Conservation (phyloP, 163 green algal species). For the Chlamydomonas reinhardtii region DNA sequence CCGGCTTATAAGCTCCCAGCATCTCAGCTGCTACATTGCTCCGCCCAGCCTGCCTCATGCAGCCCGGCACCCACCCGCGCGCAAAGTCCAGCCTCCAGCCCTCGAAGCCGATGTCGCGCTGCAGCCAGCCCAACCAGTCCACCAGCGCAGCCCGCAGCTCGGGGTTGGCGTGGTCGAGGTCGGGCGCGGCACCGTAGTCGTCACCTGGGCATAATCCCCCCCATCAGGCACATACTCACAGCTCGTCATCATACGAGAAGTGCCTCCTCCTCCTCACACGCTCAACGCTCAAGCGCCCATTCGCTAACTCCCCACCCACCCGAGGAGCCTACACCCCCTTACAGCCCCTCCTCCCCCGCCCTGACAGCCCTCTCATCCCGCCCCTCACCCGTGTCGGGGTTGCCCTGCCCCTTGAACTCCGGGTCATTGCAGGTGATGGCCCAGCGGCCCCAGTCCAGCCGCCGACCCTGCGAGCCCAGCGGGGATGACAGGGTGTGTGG, state of each 20-base stretch:
- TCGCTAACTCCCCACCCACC: no score
- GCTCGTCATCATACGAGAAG: no score
- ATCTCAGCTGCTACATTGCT: no score
- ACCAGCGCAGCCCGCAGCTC: slow-evolving; percentile 68
- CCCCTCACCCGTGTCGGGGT: slow-evolving; percentile 69
- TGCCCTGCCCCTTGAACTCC: slow-evolving; percentile 76
- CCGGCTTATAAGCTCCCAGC: no score
- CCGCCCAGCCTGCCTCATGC: no score
- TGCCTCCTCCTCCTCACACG: no score
- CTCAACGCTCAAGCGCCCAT: no score
- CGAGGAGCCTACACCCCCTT: no score
- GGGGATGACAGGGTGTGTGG: background rate
- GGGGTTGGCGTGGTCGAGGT: slow-evolving; percentile 79
- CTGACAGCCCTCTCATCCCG: no score
- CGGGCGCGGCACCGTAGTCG: slow-evolving; percentile 79
- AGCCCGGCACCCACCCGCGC: background rate
- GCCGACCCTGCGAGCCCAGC: slow-evolving; percentile 31
- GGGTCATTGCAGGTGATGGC: slow-evolving; percentile 85
- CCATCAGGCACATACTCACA: no score
- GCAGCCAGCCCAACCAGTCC: slow-evolving; percentile 79
- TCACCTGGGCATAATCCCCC: no score
- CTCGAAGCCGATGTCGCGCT: slow-evolving; percentile 74
- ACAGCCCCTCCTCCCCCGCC: no score
- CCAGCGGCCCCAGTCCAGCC: slow-evolving; percentile 80
- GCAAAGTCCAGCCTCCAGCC: background rate